Conservation (phyloP, 73 alveolate genomes). For the Uronychia binucleata region DNA sequence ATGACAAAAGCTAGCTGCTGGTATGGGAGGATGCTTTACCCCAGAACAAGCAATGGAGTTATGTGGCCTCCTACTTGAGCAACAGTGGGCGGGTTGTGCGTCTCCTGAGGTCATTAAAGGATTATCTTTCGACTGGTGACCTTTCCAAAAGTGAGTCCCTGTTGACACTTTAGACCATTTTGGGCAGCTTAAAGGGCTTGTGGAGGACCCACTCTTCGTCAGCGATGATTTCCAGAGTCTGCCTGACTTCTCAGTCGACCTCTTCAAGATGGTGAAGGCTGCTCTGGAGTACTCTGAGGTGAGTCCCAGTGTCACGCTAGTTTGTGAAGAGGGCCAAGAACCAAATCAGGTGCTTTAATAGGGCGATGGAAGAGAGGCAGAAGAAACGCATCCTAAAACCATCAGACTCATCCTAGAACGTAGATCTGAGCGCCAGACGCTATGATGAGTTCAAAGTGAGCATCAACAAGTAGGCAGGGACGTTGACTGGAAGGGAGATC, state of each 20-base stretch:
- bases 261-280: not conserved
- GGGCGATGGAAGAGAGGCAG: not conserved
- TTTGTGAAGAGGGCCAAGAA: not conserved
- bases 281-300: not conserved
- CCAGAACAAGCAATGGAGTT: not conserved
- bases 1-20: not conserved
- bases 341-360: no score
- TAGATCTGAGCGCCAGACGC: not conserved
- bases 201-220: not conserved
- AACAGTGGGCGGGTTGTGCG: not conserved
- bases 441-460: not conserved
- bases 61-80: not conserved
- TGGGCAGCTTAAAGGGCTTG: not conserved
- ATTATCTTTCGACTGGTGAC: not conserved
- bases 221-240: not conserved
- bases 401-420: not conserved
- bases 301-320: not conserved
- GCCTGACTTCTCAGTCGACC: not conserved
- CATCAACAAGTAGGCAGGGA: not conserved
- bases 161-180: no score
- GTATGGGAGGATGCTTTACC: not conserved
- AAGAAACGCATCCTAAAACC: not conserved
- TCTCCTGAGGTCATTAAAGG: not conserved
- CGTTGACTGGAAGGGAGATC: not conserved
- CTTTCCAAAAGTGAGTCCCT: no score